Conservation (phyloP, 345 rosid genomes). For the Eucalyptus pauciflora region DNA sequence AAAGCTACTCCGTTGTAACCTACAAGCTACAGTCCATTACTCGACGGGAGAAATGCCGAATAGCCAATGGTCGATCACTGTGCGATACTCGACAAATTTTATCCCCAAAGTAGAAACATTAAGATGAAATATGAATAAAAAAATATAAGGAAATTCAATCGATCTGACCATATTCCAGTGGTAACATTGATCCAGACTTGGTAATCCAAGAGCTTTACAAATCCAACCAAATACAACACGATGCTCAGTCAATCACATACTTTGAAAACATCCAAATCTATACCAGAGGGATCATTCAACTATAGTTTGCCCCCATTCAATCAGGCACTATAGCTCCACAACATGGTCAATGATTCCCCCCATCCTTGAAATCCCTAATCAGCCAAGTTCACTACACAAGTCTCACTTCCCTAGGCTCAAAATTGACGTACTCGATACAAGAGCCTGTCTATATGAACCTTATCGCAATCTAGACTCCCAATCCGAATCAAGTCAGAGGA, state of each 20-base stretch:
- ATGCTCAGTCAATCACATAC: neutral
- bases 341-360: rapidly evolving
- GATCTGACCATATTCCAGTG: neutral
- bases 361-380: neutral
- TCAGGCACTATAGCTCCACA: neutral
- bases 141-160: neutral
- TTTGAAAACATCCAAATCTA: neutral
- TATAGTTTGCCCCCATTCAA: neutral
- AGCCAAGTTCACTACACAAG: neutral
- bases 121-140: neutral
- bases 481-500: neutral
- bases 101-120: neutral
- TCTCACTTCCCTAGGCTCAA: neutral
- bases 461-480: neutral
- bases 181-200: neutral
- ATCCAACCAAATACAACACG: neutral
- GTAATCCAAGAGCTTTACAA: neutral
- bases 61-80: too few relatives aligned
- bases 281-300: neutral
- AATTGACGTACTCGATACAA: neutral
- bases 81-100: too few relatives aligned
- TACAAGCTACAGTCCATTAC: neutral
- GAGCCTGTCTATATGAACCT: neutral
- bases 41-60: rapidly evolving
- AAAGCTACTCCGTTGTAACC: rapidly evolving